These are phyloP conservation scores for Vitellaria paradoxa DNA, from an alignment of 179 eudicot genomes.

Conservation along the genomic window DNA sequence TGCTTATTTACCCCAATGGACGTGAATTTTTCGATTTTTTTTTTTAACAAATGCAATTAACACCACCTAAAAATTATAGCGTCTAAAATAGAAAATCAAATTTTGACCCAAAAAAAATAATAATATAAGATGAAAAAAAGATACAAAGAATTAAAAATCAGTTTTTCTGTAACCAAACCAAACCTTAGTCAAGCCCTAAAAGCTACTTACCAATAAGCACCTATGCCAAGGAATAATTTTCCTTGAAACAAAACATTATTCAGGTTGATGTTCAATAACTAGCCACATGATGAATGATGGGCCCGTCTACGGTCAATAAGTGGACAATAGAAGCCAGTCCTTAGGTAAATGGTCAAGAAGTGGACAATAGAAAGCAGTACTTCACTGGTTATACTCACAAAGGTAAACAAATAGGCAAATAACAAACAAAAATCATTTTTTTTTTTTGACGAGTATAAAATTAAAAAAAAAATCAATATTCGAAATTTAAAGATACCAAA, in stretches of 20 bases:
- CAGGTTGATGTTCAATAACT: too few relatives aligned
- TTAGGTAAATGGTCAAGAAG: background rate
- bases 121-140: too few relatives aligned
- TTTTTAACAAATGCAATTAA: too few relatives aligned
- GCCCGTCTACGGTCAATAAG: too few relatives aligned
- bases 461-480: background rate
- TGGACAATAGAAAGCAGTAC: background rate
- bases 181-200: background rate
- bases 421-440: slow-evolving; percentile 2
- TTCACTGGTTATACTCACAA: background rate
- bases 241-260: background rate
- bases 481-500: background rate
- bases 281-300: background rate
- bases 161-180: too few relatives aligned
- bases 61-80: too few relatives aligned
- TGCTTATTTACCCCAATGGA: too few relatives aligned
- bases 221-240: background rate
- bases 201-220: background rate
- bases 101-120: too few relatives aligned
- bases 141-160: too few relatives aligned
- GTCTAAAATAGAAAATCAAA: too few relatives aligned
- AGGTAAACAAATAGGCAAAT: background rate
- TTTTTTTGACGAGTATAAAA: too few relatives aligned
- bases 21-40: too few relatives aligned
- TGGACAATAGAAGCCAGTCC: background rate